Base-by-base conservation (phyloP, 331 rosid genomes). In the Erythrophleum ivorense region DNA sequence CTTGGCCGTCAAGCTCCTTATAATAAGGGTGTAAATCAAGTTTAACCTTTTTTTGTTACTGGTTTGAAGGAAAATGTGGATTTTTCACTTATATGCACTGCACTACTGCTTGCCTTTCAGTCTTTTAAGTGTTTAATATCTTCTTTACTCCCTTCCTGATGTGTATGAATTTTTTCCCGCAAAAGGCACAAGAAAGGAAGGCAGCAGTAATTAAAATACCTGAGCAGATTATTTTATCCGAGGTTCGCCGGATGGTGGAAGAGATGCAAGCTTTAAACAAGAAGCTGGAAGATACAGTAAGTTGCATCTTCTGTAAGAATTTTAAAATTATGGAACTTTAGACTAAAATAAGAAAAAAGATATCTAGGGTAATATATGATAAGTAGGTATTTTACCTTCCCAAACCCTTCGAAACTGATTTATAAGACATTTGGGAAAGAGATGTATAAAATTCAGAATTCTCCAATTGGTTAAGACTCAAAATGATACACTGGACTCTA, bases 191-290 rank as follows among this genome's bases (percentile, higher is more conserved):
- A 85, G 97, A 83, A 83, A 91, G 86, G 91, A 91, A 88, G 80
- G 92, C 88, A 54, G 91, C 97, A 54, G 29, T 93, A 69, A 91
- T 87, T 82, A 92, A 86, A 90, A 70, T 92, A 60, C 99, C 98
- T 9, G 97, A 95, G 89, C 90, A 95, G 87, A 83, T 88, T 80
- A 89, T 95, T 81, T 68, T 95, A 76, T 77, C 90, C 5, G 97
- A 93, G 78, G 92, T 95, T 84, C 97, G 97, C 24, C 92, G 90
- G 12, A 95, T 95, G 98, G 97, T 95, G 38, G 95, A 88, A 78
- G 97, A 90, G 86, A 93, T 91, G 99, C 91, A 93, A 85, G 76
- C 73, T 71, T 75, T 93, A 63, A 93, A 95, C 82, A 95, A 84
- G 88, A 88, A 90, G 90, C 85, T 95, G 36, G 99, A 95, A 82